Evolutionary conservation across 495 filamentous ascomycete species (phyloP).

Genomic region (Lepraria neglecta): DNA sequence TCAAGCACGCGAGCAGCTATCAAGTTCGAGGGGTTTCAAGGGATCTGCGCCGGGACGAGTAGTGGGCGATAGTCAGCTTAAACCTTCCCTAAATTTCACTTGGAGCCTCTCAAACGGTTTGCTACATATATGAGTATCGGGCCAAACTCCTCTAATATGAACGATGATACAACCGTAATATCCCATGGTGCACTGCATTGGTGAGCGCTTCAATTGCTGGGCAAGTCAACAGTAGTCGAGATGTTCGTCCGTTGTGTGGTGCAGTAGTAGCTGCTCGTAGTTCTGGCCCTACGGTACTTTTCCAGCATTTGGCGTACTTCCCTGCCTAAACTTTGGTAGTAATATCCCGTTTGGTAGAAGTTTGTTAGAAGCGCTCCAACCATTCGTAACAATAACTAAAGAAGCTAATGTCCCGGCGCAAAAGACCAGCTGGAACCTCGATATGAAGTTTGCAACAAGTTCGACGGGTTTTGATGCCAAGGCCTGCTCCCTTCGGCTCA

Average conservation of each 20-base stretch:
- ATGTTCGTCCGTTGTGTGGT: too few relatives aligned
- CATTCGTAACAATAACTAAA: too few relatives aligned
- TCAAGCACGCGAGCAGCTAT: conserved; percentile 10
- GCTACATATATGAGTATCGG: neutral
- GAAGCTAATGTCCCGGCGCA: too few relatives aligned
- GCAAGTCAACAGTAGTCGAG: neutral
- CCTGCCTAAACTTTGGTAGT: too few relatives aligned
- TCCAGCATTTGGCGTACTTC: too few relatives aligned
- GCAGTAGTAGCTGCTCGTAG: too few relatives aligned
- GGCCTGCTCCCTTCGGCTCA: neutral
- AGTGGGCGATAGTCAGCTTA: neutral
- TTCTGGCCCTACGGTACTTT: too few relatives aligned
- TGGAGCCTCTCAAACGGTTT: neutral
- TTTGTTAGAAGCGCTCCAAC: too few relatives aligned
- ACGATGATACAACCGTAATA: neutral
- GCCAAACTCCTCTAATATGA: neutral
- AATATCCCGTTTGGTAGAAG: too few relatives aligned
- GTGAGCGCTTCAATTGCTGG: neutral
- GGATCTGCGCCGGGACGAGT: neutral
- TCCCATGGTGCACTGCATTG: neutral
- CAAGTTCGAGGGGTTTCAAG: neutral
- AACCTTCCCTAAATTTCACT: neutral
- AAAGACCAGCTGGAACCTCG: too few relatives aligned
- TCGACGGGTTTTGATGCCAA: neutral
- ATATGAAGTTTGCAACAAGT: neutral